Conservation (phyloP, 352 stramenopile genomes). For the Globisporangium radiosum region DNA sequence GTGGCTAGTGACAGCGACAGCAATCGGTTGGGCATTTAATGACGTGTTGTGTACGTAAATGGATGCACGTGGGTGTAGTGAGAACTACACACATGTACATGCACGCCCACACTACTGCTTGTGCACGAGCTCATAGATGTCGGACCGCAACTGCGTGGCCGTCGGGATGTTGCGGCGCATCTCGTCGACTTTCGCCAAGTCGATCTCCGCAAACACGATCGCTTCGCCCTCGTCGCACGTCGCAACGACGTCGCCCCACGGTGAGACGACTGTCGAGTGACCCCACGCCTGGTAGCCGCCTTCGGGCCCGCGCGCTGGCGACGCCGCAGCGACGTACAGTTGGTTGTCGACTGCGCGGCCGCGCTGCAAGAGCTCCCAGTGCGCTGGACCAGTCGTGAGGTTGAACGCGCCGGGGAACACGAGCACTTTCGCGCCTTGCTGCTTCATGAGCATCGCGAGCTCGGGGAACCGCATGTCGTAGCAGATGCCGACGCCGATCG, state of each 20-base stretch:
- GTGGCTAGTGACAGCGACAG: no score
- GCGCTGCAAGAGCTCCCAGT: conserved; percentile 98
- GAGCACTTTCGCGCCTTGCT: conserved; percentile 83
- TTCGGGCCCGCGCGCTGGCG: conserved; percentile 92
- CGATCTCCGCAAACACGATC: conserved; percentile 95
- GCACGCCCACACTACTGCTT: conserved; percentile 23
- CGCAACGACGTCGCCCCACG: conserved; percentile 96
- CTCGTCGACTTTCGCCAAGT: conserved; percentile 91
- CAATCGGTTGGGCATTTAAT: no score
- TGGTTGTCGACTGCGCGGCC: conserved; percentile 93
- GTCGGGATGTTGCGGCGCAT: conserved; percentile 96
- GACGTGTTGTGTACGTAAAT: no score
- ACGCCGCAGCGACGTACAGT: conserved; percentile 95
- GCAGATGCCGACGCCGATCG: conserved; percentile 98
- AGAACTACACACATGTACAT: no score
- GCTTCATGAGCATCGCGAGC: conserved; percentile 95
- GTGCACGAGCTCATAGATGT: conserved; percentile 93
- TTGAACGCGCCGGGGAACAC: conserved; percentile 87
- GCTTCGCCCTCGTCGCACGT: conserved; percentile 90
- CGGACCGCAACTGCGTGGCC: conserved; percentile 89
- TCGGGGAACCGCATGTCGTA: conserved; percentile 99
- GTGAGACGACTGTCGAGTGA: conserved; percentile 95
- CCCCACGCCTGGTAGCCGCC: conserved; percentile 98
- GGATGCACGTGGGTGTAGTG: no score
- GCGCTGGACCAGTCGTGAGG: conserved; percentile 91